phyloP scores from a whole-genome alignment of 805 yeast species.

The Cyberlindnera euphorbiae region DNA sequence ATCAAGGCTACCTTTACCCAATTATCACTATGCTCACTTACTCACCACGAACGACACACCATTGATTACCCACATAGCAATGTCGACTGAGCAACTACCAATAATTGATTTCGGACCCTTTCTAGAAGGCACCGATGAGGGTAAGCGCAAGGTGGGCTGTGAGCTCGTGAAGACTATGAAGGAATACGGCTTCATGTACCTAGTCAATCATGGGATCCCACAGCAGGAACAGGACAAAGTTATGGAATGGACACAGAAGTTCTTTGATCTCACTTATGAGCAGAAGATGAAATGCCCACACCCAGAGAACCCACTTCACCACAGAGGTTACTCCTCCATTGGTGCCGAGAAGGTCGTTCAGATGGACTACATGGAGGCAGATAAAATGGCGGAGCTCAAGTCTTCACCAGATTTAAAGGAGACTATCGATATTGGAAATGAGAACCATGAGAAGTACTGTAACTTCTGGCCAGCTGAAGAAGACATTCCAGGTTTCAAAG shows the following conservation, averaged over 20 bases:
- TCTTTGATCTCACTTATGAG: constrained; percentile 12
- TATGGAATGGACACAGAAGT: constrained; percentile 18
- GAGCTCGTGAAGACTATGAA: constrained; percentile 24
- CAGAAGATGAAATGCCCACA: constrained; percentile 21
- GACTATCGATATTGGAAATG: constrained; percentile 23
- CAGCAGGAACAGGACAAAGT: constrained; percentile 8
- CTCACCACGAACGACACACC: no score
- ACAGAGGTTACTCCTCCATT: constrained; percentile 23
- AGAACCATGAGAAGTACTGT: constrained; percentile 11
- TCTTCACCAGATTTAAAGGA: constrained; percentile 24
- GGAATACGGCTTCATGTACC: constrained; percentile 23
- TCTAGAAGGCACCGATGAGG: constrained; percentile 22
- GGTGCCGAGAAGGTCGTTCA: constrained; percentile 26
- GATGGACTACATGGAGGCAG: constrained; percentile 22
- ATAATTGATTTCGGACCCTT: constrained; percentile 26
- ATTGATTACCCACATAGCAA: no score
- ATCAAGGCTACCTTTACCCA: no score
- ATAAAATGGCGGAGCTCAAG: constrained; percentile 13
- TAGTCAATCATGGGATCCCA: constrained; percentile 22
- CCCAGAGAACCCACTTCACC: constrained; percentile 22
- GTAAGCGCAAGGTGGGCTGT: constrained; percentile 17
- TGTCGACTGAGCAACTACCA: no score
- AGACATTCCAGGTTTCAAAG: constrained; percentile 21
- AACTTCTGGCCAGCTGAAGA: constrained; percentile 24
- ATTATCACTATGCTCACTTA: no score